Evolutionary conservation across 805 yeast genomes (phyloP).

Genomic region (Candida multigemmis): DNA sequence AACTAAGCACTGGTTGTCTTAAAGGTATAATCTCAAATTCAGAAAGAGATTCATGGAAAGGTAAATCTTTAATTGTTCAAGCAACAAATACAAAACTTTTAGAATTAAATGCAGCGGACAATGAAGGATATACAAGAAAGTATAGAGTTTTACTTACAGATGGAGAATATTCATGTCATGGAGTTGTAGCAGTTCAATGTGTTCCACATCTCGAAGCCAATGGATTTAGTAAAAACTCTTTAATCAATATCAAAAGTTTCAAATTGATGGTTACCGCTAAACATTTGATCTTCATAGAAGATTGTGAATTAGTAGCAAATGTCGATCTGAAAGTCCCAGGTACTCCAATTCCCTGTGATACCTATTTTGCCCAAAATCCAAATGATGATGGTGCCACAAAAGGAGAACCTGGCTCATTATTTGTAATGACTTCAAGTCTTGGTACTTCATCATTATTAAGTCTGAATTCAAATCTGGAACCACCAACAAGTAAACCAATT

Average conservation of each 20-base stretch:
- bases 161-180: constrained; percentile 28
- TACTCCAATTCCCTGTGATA: constrained; percentile 39
- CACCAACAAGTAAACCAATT: constrained; percentile 4
- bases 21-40: constrained; percentile 13
- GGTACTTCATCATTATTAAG: constrained; percentile 1
- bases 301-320: constrained; percentile 31
- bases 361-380: constrained; percentile 44
- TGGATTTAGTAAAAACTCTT: constrained; percentile 36
- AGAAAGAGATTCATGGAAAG: constrained; percentile 7
- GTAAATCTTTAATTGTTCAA: constrained; percentile 24
- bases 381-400: too few relatives aligned
- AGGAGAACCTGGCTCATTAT: constrained; percentile 1
- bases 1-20: constrained; percentile 14
- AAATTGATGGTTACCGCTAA: constrained; percentile 40
- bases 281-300: constrained; percentile 39
- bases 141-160: constrained; percentile 29
- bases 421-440: constrained; percentile 3
- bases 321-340: constrained; percentile 29
- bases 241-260: constrained; percentile 32
- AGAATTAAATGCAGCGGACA: constrained; percentile 11
- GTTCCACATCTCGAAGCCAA: constrained; percentile 29
- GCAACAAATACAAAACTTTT: constrained; percentile 24
- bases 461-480: constrained; percentile 3
- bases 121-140: constrained; percentile 11
- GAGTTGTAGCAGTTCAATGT: constrained; percentile 31